Base-by-base conservation (phyloP, 805 yeast species). In the Metschnikowia vanudenii region DNA sequence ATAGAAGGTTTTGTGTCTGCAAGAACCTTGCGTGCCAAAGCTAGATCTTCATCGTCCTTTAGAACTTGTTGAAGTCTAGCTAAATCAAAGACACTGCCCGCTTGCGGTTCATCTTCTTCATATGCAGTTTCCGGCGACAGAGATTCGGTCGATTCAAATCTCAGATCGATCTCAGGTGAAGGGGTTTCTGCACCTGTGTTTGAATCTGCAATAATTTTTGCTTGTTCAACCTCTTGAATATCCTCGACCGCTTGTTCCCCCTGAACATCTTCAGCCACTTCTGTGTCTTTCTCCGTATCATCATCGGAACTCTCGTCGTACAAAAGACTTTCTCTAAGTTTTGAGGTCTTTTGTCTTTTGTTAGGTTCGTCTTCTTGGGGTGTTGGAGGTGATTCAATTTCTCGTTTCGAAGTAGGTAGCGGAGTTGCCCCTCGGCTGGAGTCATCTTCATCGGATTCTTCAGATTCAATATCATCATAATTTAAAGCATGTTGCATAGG, bases 1-100 rank as follows among this genome's bases (percentile, higher is more conserved):
- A 58, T 61, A 4, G 58, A 50, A 5, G 58, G 38, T 26, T 51
- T 53, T 2, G 58, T 41, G 11, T 49, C 58, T 3, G 50, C 43
- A 10, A 83, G 62, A 0, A 80, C 68, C 45, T 74, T 71, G 44
- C 71, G 70, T 17, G 87, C 73, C 14, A 85, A 59, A 31, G 59
- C 61, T 39, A 82, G 66, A 62, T 90, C 97, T 61, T 91, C 96
- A 1, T 79, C 81, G 58, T 90, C 96, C 55, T 79, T 80, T 5
- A 90, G 65, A 2, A 80, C 46, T 2, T 63, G 59, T 51, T 84
- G 85, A 2, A 88, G 52, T 16, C 71, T 70, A 4, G 67, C 69
- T 18, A 89, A 56, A 37, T 78, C 81, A 22, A 68, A 55, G 3
- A 54, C 45, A 29, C 57, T 61, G 1, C 56, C 51, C 2, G 59